Percentiles rank a stretch among this genome's conserved stretches.
These are phyloP conservation scores for Colletotrichum gigasporum DNA, from an alignment of 2,329 filamentous ascomycete species.

Conservation along the genomic window DNA sequence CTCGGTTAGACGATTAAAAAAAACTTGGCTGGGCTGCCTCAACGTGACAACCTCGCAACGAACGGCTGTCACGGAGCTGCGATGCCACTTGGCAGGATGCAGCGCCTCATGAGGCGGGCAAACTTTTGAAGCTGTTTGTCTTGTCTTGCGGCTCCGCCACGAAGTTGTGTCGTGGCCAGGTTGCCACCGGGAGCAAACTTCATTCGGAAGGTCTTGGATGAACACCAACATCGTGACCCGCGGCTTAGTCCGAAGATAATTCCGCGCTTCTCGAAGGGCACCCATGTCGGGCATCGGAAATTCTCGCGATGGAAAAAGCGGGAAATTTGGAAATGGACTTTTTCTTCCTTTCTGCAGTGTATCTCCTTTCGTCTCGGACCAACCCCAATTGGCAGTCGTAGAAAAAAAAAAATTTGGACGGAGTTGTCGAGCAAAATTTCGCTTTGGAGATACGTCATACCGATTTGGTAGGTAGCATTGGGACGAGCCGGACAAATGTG, in stretches of 20 bases:
- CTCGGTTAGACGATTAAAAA: not conserved
- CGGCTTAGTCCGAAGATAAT: not conserved
- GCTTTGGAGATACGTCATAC: constrained; percentile 14
- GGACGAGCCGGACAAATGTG: not conserved
- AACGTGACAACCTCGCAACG: not conserved
- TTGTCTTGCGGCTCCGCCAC: constrained; percentile 17
- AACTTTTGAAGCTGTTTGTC: not conserved
- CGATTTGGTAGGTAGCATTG: constrained; percentile 20
- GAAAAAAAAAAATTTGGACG: not conserved
- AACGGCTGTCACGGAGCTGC: not conserved
- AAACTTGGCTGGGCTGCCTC: constrained; percentile 2
- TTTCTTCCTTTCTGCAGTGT: not conserved
- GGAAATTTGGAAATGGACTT: not conserved
- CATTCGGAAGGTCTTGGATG: not conserved
- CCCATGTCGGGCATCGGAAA: not conserved
- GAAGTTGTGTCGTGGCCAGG: not conserved
- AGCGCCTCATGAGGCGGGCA: not conserved
- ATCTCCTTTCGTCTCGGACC: not conserved
- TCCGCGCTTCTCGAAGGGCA: not conserved
- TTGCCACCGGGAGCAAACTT: constrained; percentile 15
- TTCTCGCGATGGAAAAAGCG: constrained; percentile 18
- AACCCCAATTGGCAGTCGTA: not conserved
- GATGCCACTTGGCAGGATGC: constrained; percentile 2
- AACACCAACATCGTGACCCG: not conserved
- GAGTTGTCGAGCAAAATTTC: not conserved